Conservation (phyloP, 1,139 yeast genomes). For the Eremothecium gossypii region DNA sequence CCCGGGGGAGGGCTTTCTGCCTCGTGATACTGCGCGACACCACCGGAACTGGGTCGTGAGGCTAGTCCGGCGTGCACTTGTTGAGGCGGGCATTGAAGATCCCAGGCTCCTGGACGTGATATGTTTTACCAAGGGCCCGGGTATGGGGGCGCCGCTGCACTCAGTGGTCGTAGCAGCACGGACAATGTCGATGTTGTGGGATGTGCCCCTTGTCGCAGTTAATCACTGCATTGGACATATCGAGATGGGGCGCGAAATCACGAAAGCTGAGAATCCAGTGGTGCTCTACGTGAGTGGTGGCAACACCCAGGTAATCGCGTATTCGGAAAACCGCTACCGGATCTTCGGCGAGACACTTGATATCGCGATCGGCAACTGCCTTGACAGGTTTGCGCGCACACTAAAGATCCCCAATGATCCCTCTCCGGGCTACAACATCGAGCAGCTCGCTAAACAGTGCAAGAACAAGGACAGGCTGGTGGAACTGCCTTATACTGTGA, state of each 20-base stretch:
- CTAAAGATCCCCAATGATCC: slow-evolving; percentile 85
- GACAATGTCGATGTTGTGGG: slow-evolving; percentile 72
- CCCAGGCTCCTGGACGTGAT: slow-evolving; percentile 69
- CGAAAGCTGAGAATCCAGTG: slow-evolving; percentile 91
- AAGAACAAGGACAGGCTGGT: slow-evolving; percentile 46
- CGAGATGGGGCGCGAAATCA: slow-evolving; percentile 97
- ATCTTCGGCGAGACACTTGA: slow-evolving; percentile 96
- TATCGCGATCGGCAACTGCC: slow-evolving; percentile 93
- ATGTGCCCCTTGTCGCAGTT: slow-evolving; percentile 82
- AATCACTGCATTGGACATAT: slow-evolving; percentile 97
- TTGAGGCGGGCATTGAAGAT: slow-evolving; percentile 46
- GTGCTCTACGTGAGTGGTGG: slow-evolving; percentile 97
- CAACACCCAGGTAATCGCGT: slow-evolving; percentile 95
- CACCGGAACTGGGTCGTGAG: slow-evolving; percentile 95
- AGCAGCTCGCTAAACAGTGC: slow-evolving; percentile 73
- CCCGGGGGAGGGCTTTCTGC: slow-evolving; percentile 96
- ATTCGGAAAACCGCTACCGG: slow-evolving; percentile 83
- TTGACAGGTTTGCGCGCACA: slow-evolving; percentile 91
- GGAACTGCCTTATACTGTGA: slow-evolving; percentile 85
- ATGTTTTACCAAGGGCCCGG: slow-evolving; percentile 96
- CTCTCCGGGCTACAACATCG: slow-evolving; percentile 95
- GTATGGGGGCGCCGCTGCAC: slow-evolving; percentile 98
- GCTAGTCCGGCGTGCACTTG: slow-evolving; percentile 55
- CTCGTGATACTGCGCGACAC: slow-evolving; percentile 93
- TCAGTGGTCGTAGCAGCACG: slow-evolving; percentile 91